phyloP scores from a whole-genome alignment of 169 alveolate species.

The Plasmodium blacklocki region DNA sequence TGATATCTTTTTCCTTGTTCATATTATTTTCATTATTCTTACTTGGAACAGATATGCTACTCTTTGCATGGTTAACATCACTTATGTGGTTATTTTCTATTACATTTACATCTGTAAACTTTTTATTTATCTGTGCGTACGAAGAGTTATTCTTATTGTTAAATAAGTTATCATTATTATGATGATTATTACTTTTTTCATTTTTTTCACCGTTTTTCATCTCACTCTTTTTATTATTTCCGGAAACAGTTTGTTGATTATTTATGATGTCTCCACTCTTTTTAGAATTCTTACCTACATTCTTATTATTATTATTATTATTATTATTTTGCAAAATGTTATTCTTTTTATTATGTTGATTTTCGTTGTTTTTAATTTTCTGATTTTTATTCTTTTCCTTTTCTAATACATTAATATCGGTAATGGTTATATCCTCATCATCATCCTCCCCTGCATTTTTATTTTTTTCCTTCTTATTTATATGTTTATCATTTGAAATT shows the following conservation, averaged over 20 bases:
- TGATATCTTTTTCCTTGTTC: not conserved
- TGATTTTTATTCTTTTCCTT: constrained; percentile 39
- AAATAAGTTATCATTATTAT: constrained; percentile 1
- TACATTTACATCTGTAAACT: constrained; percentile 1
- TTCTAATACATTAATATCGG: constrained; percentile 4
- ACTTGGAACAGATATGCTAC: not conserved
- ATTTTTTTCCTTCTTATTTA: not conserved
- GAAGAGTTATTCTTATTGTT: not conserved
- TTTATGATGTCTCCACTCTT: not conserved
- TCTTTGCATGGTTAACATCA: constrained; percentile 1
- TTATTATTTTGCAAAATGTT: not conserved
- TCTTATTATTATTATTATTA: constrained; percentile 7
- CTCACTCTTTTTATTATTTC: constrained; percentile 1
- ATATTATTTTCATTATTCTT: not conserved
- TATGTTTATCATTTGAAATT: constrained; percentile 27
- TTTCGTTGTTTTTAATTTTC: constrained; percentile 30
- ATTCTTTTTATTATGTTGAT: constrained; percentile 16
- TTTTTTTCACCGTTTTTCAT: constrained; percentile 1
- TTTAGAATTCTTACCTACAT: constrained; percentile 3
- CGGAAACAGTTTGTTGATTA: not conserved
- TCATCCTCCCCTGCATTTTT: not conserved
- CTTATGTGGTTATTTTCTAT: not conserved
- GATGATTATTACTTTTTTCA: not conserved
- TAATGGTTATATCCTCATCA: not conserved
- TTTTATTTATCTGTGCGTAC: not conserved